Evolutionary conservation across 2,329 filamentous ascomycete genomes (phyloP).

Genomic region (Moelleriella libera): DNA sequence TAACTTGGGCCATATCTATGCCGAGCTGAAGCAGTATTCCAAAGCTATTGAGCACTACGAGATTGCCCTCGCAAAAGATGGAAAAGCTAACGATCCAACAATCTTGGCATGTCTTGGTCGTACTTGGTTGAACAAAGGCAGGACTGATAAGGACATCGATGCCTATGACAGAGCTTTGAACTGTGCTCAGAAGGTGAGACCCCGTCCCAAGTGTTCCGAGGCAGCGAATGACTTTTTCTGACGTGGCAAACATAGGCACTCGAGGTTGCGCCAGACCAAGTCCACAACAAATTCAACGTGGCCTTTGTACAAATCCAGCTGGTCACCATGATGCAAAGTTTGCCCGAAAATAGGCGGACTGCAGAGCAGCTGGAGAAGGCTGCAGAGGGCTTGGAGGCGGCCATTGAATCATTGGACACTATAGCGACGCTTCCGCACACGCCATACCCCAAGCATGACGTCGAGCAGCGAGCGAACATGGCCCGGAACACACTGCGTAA

Average conservation of each 20-base stretch:
- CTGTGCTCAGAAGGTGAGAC: constrained; percentile 46
- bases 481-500: constrained; percentile 87
- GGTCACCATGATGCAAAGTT: constrained; percentile 61
- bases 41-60: constrained; percentile 96
- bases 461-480: constrained; percentile 96
- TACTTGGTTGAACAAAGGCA: constrained; percentile 72
- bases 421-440: constrained; percentile 50
- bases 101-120: constrained; percentile 79
- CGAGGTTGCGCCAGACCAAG: constrained; percentile 63
- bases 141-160: constrained; percentile 43
- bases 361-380: constrained; percentile 71
- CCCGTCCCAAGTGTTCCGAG: too few species aligned
- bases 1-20: constrained; percentile 87
- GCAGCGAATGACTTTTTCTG: background rate
- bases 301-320: constrained; percentile 96
- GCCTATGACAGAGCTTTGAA: constrained; percentile 42
- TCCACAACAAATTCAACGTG: constrained; percentile 94
- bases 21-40: constrained; percentile 77
- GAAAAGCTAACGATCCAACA: constrained; percentile 56
- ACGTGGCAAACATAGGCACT: constrained; percentile 45
- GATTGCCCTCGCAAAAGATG: constrained; percentile 63
- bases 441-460: constrained; percentile 78
- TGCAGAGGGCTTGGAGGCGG: constrained; percentile 66
- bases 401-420: constrained; percentile 58
- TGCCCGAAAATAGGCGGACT: constrained; percentile 64